Base-by-base conservation (phyloP, 2,329 filamentous ascomycete genomes). In the Massarina eburnea region DNA sequence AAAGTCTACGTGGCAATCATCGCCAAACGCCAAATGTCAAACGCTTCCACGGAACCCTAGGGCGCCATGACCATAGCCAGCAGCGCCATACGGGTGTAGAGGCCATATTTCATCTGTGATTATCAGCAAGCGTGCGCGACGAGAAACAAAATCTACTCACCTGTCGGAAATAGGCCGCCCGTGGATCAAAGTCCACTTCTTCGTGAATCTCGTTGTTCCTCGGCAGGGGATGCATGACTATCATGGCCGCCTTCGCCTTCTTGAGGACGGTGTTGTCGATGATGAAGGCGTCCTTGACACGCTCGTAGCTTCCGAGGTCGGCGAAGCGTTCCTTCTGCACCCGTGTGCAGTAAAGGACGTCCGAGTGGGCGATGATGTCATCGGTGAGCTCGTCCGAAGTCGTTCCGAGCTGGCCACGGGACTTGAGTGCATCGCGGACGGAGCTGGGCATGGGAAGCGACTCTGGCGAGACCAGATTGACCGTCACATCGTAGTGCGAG, bases 141-240 rank as follows among this genome's bases (percentile, higher is more conserved):
- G 10, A 26, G 10, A 10, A 26, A 26, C n/a, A 8, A 22, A 29
- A 21, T 26, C 39, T 32, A 62, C 88, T 84, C 76, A 96, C 92
- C 88, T 99, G 94, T 88, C 94, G 85, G 76, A 99, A 99, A 78
- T 99, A 99, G 45, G 94, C 92, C 48, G 94, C 94, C 61, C 94
- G 79, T 70, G 95, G 90, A 76, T 99, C 94, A 75, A 95, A 96
- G 73, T 99, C 94, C 39, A 99, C 91, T 77, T 99, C 94, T 74
- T 95, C 90, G 26, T 85, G 84, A 67, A 99, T 86, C 80, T 99
- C 94, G 57, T 87, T 84, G 66, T 97, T 97, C 64, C 94, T 82
- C 32, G 94, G 94, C 64, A 99, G 79, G 46, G 94, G 94, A 74
- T 99, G 94, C 84, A 99, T 84, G 54, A 99, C 88, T 54, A 96